phyloP scores from a whole-genome alignment of 257 asterid genomes.

The Coffea eugenioides region DNA sequence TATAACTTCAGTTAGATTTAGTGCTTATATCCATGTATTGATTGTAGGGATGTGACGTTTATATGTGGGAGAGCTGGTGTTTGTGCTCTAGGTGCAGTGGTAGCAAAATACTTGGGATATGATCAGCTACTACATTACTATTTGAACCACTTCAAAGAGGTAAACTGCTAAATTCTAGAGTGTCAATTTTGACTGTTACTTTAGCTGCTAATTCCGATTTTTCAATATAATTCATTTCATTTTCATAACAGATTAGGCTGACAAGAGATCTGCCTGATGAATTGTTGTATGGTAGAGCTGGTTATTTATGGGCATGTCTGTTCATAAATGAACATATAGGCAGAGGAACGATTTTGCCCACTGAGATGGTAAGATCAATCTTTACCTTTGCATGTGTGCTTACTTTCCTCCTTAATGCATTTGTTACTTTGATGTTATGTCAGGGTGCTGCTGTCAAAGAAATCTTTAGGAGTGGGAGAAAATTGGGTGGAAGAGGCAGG shows the following conservation, averaged over 20 bases:
- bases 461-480: constrained; percentile 53
- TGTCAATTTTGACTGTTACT: background rate
- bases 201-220: background rate
- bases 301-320: constrained; percentile 66
- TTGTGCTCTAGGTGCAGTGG: constrained; percentile 77
- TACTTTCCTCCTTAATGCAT: background rate
- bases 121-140: constrained; percentile 40
- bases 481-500: constrained; percentile 40
- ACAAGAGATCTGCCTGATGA: constrained; percentile 61
- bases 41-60: constrained; percentile 59
- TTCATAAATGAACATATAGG: constrained; percentile 61
- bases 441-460: constrained; percentile 48
- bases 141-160: constrained; percentile 57
- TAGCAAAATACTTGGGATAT: constrained; percentile 49
- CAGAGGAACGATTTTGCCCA: constrained; percentile 44
- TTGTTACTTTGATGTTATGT: constrained; percentile 5
- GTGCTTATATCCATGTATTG: constrained; percentile 11
- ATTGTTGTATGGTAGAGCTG: constrained; percentile 67
- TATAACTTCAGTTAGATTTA: background rate
- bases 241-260: constrained; percentile 46
- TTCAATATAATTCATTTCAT: constrained; percentile 9
- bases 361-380: constrained; percentile 36
- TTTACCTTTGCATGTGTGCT: background rate
- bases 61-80: constrained; percentile 73
- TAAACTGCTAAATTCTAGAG: constrained; percentile 15